Conservation (phyloP, 1,284 basidiomycete genomes). For the Malassezia yamatoensis region DNA sequence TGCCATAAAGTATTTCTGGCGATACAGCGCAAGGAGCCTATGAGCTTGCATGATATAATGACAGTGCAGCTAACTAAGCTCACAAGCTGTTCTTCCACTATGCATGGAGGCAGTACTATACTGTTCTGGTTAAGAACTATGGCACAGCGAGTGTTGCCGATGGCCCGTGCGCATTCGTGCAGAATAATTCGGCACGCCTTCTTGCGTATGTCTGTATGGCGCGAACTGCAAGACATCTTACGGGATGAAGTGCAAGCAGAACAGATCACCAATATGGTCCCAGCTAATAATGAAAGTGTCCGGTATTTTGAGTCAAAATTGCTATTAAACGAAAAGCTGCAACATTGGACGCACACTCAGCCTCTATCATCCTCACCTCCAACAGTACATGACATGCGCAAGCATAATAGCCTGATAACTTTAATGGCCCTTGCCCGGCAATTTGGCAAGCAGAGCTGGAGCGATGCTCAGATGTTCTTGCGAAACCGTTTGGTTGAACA, state of each 20-base stretch:
- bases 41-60: background rate
- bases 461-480: background rate
- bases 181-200: background rate
- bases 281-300: background rate
- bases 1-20: background rate
- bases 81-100: background rate
- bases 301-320: conserved; percentile 6
- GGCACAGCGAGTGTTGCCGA: background rate
- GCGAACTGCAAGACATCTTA: background rate
- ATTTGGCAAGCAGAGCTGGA: background rate
- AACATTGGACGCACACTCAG: background rate
- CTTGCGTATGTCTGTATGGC: conserved; percentile 7
- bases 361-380: background rate
- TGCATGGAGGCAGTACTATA: background rate
- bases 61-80: background rate
- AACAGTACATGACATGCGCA: background rate
- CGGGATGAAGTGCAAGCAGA: background rate
- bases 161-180: background rate
- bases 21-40: background rate
- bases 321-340: background rate
- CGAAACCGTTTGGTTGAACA: background rate
- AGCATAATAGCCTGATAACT: background rate
- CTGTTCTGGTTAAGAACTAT: background rate
- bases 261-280: background rate
- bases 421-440: background rate